These are phyloP conservation scores for Botrytis aclada DNA, from an alignment of 2,329 filamentous ascomycete species.

Conservation along the genomic window DNA sequence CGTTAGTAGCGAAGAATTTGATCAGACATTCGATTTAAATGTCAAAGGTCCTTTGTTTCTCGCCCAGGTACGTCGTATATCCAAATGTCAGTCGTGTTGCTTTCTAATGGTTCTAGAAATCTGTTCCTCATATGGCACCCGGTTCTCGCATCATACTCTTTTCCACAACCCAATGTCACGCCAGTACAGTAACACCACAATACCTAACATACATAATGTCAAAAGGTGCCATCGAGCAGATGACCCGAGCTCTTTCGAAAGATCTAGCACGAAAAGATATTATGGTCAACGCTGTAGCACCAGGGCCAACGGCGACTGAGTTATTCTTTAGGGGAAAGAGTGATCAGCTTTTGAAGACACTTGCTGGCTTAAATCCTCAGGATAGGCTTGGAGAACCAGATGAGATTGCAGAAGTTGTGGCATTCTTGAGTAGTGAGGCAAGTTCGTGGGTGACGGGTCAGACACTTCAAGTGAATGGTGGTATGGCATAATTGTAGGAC, in stretches of 20 bases:
- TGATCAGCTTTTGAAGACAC: slow-evolving; percentile 43
- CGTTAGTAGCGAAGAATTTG: slow-evolving; percentile 51
- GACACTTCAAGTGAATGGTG: slow-evolving; percentile 33
- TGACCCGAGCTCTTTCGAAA: slow-evolving; percentile 49
- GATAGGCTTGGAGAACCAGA: slow-evolving; percentile 47
- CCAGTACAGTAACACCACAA: slow-evolving; percentile 41
- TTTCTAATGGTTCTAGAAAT: slow-evolving; percentile 41
- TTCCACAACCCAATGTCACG: slow-evolving; percentile 44
- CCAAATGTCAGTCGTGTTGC: neutral
- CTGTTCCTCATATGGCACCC: slow-evolving; percentile 48
- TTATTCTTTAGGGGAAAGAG: slow-evolving; percentile 46
- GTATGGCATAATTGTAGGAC: slow-evolving; percentile 27
- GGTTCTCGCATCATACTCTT: slow-evolving; percentile 52
- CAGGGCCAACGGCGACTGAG: slow-evolving; percentile 51
- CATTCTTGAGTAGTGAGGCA: slow-evolving; percentile 38
- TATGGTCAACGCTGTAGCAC: slow-evolving; percentile 49
- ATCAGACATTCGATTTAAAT: slow-evolving; percentile 49
- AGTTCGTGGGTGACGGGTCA: slow-evolving; percentile 33
- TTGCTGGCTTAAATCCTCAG: slow-evolving; percentile 43
- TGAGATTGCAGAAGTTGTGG: slow-evolving; percentile 47
- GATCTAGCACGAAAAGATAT: slow-evolving; percentile 49
- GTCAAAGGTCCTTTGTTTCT: slow-evolving; percentile 58
- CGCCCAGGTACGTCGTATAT: slow-evolving; percentile 39
- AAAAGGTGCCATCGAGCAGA: slow-evolving; percentile 55
- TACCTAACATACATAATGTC: slow-evolving; percentile 48